Percentiles rank a stretch among this genome's conserved stretches.
Conservation (phyloP, 2,329 filamentous ascomycete genomes). For the Leptographium galeiforme region DNA sequence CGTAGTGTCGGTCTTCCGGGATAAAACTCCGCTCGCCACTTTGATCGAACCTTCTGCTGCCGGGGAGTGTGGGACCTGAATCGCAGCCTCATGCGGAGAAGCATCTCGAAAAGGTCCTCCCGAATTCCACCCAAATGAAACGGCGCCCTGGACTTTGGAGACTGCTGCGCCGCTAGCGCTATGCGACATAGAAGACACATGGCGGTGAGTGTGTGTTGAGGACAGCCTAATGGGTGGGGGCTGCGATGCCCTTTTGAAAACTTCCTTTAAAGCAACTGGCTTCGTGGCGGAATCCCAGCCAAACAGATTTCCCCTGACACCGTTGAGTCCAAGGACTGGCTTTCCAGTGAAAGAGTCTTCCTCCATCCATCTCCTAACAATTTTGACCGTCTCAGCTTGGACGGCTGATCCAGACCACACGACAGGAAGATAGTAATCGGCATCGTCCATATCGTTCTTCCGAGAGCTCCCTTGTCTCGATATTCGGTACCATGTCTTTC, state of each 20-base stretch:
- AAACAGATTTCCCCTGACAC: conserved; percentile 36
- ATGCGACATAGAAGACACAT: not conserved
- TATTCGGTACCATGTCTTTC: conserved; percentile 52
- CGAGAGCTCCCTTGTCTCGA: conserved; percentile 46
- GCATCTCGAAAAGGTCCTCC: not conserved
- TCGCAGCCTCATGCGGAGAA: not conserved
- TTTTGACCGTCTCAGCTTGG: conserved; percentile 39
- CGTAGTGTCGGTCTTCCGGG: not conserved
- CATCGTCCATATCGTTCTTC: conserved; percentile 37
- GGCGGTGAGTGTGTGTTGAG: not conserved
- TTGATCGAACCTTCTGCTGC: not conserved
- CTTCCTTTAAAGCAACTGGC: conserved; percentile 33
- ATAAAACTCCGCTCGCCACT: not conserved
- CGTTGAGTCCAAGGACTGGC: conserved; percentile 26
- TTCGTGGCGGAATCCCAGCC: conserved; percentile 45
- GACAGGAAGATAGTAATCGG: conserved; percentile 46
- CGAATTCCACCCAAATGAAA: not conserved
- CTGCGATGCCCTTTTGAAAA: conserved; percentile 25
- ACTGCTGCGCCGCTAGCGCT: not conserved
- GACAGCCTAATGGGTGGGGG: not conserved
- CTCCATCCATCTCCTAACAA: conserved; percentile 53
- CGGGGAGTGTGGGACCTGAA: too few relatives aligned
- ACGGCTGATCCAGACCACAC: conserved; percentile 42
- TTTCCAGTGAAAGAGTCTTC: conserved; percentile 45
- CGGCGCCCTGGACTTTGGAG: not conserved